These are phyloP conservation scores for Candida mesenterica DNA, from an alignment of 1,139 yeast genomes.

Conservation along the genomic window DNA sequence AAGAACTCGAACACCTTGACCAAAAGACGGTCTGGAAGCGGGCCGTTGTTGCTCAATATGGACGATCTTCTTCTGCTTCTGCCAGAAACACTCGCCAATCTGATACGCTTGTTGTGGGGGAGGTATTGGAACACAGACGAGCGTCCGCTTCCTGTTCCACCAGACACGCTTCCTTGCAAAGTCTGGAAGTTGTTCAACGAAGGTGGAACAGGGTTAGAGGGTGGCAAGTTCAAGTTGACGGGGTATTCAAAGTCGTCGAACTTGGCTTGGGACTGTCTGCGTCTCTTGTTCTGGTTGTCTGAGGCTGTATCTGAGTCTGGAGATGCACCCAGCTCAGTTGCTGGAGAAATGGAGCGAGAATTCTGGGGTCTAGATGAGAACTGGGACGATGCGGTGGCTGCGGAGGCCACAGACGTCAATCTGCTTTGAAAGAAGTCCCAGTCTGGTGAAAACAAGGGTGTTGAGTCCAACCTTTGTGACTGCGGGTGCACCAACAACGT, in stretches of 20 bases:
- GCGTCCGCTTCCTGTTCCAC: conserved; percentile 6
- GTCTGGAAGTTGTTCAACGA: conserved; percentile 31
- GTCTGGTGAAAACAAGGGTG: conserved; percentile 13
- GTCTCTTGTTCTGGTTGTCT: conserved; percentile 8
- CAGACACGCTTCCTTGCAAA: conserved; percentile 10
- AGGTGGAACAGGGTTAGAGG: conserved; percentile 34
- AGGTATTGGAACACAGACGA: conserved; percentile 43
- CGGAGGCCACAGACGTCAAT: conserved; percentile 3
- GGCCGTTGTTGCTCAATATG: conserved; percentile 48
- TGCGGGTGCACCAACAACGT: conserved; percentile 13
- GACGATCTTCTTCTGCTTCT: conserved; percentile 57
- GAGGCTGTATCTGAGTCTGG: conserved; percentile 8
- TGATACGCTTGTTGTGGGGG: conserved; percentile 51
- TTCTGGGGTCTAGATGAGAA: conserved; percentile 5
- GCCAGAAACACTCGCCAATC: conserved; percentile 37
- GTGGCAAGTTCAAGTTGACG: conserved; percentile 26
- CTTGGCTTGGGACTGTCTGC: conserved; percentile 10
- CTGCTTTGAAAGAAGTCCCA: conserved; percentile 14
- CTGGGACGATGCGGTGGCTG: conserved; percentile 6
- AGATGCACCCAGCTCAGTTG: conserved; percentile 13
- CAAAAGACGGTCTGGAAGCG: conserved; percentile 57
- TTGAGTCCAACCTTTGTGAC: conserved; percentile 7
- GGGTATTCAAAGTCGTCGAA: conserved; percentile 7
- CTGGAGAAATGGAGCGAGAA: conserved; percentile 28
- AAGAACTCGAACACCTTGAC: conserved; percentile 52